Conservation (phyloP, 192 early-diverging fungal species). For the Coemansia sp. region DNA sequence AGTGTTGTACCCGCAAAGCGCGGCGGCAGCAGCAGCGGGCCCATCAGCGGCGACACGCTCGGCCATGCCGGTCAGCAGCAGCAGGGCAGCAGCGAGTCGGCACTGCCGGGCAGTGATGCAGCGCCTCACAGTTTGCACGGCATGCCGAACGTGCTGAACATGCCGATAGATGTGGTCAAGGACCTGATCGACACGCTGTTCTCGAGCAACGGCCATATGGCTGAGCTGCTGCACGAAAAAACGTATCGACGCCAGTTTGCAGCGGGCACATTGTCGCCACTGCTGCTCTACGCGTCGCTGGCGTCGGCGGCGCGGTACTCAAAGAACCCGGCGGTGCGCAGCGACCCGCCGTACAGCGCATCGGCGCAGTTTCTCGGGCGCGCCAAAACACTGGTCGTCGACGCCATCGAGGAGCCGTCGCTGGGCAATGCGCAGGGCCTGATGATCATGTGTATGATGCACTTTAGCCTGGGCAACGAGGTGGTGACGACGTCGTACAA, state of each 20-base stretch:
- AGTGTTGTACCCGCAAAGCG: constrained; percentile 7
- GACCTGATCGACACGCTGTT: constrained; percentile 44
- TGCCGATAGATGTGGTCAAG: constrained; percentile 19
- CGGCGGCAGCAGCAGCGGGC: not conserved
- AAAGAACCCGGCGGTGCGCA: constrained; percentile 34
- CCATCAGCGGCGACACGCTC: not conserved
- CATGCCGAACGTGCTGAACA: not conserved
- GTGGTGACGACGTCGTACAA: constrained; percentile 38
- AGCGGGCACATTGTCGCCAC: constrained; percentile 40
- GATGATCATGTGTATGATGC: constrained; percentile 48
- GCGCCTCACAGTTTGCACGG: not conserved
- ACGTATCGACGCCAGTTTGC: constrained; percentile 41
- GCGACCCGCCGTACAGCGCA: constrained; percentile 44
- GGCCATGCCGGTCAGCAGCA: not conserved
- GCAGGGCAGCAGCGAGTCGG: not conserved
- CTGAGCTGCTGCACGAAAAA: constrained; percentile 31
- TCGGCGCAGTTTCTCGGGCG: constrained; percentile 29
- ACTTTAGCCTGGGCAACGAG: constrained; percentile 47
- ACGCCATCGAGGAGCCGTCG: constrained; percentile 45
- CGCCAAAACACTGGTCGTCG: constrained; percentile 35
- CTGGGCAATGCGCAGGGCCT: constrained; percentile 49
- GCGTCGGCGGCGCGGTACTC: constrained; percentile 46
- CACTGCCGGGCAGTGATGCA: not conserved
- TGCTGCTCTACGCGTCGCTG: constrained; percentile 40
- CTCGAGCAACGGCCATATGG: constrained; percentile 7